A percentile compares a stretch with the other conserved stretches of the same genome.
Evolutionary conservation across 2,329 filamentous ascomycete species (phyloP).

Genomic region (Epichloe coenophiala): DNA sequence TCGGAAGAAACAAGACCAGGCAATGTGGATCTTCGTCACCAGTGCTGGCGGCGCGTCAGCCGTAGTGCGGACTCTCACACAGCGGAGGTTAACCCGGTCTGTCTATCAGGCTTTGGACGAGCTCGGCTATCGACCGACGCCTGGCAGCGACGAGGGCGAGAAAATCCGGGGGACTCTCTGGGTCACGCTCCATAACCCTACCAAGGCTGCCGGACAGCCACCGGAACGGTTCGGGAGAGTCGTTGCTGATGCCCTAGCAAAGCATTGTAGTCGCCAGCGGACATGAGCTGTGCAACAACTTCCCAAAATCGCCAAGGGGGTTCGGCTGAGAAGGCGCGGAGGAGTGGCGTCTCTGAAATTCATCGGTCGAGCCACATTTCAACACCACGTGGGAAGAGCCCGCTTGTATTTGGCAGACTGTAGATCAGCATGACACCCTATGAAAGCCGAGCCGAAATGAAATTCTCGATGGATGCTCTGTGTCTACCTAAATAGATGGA

Average conservation of each 20-base stretch:
- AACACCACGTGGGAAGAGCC: not conserved
- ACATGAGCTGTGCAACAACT: not conserved
- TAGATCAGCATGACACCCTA: not conserved
- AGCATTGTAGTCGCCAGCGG: conserved; percentile 1
- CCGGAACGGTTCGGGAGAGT: conserved; percentile 10
- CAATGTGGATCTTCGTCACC: conserved; percentile 20
- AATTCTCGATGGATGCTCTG: not conserved
- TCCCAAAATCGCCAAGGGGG: no score
- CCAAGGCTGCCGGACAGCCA: conserved; percentile 7
- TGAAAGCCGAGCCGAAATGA: not conserved
- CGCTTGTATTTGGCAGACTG: not conserved
- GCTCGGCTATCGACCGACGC: conserved; percentile 11
- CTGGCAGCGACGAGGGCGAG: conserved; percentile 4
- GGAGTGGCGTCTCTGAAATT: not conserved
- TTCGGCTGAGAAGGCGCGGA: not conserved
- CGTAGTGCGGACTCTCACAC: conserved; percentile 15
- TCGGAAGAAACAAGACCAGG: conserved; percentile 12
- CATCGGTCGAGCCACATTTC: not conserved
- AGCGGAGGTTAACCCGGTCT: conserved; percentile 13
- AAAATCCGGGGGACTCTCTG: conserved; percentile 14
- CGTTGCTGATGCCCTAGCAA: conserved; percentile 8
- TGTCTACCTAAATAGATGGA: not conserved
- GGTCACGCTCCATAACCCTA: conserved; percentile 10
- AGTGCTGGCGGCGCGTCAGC: conserved; percentile 4
- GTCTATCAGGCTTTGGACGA: conserved; percentile 16